Evolutionary conservation across 1,284 basidiomycete species (phyloP).

Genomic region (Marasmius fiardii): DNA sequence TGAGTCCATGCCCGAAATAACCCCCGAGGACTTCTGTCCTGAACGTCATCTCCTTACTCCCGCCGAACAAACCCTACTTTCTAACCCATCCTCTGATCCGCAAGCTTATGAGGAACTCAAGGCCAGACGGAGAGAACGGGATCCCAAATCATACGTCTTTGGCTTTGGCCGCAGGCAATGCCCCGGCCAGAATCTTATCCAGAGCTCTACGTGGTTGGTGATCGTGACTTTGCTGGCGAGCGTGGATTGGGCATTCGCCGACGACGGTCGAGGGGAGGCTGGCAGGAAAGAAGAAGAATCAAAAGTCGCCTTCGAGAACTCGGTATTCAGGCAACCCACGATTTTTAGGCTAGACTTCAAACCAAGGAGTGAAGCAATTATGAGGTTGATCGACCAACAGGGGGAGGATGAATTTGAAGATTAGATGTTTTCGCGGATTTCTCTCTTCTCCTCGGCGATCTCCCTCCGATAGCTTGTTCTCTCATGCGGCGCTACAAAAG

Average conservation of each 20-base stretch:
- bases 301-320: conserved; percentile 10
- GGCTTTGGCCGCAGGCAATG: conserved; percentile 14
- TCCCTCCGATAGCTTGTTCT: neutral
- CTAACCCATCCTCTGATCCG: neutral
- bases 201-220: conserved; percentile 10
- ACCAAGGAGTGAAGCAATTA: conserved; percentile 8
- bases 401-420: neutral
- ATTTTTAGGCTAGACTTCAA: conserved; percentile 12
- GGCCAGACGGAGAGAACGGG: conserved; percentile 7
- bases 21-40: conserved; percentile 10
- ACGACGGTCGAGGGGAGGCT: conserved; percentile 4
- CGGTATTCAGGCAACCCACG: conserved; percentile 9
- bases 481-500: neutral
- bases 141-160: conserved; percentile 13
- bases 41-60: conserved; percentile 12
- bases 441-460: neutral
- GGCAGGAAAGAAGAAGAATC: neutral
- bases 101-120: conserved; percentile 1
- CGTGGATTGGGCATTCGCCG: conserved; percentile 6
- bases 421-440: neutral
- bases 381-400: neutral
- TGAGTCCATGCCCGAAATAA: neutral
- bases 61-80: conserved; percentile 5
- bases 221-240: conserved; percentile 6
- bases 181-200: conserved; percentile 13